Percentiles rank a stretch among this genome's conserved stretches.
phyloP scores from a whole-genome alignment of 345 rosid genomes.

The Dipteronia sinensis region DNA sequence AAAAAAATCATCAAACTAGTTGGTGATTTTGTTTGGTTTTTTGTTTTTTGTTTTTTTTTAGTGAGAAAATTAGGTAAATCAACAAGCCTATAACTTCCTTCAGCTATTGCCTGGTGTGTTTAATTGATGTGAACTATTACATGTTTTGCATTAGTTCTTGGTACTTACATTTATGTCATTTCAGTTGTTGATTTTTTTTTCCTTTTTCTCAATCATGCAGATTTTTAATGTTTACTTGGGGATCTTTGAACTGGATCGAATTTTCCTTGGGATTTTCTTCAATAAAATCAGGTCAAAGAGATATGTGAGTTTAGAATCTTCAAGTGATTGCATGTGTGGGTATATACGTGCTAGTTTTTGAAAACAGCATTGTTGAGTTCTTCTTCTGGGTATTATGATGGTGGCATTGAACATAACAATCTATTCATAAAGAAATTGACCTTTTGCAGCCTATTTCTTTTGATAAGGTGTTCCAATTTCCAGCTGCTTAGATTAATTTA shows the following conservation, averaged over 20 bases:
- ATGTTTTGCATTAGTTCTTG: no score
- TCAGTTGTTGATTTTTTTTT: no score
- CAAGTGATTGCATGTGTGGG: not conserved
- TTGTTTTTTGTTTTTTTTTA: no score
- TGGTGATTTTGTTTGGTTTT: no score
- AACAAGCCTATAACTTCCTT: no score
- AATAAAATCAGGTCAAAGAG: not conserved
- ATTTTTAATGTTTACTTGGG: constrained; percentile 3
- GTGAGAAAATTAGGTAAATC: no score
- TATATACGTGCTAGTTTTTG: constrained; percentile 24
- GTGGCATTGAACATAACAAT: not conserved
- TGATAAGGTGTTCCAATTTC: constrained; percentile 73
- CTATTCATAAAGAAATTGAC: no score
- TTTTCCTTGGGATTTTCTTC: not conserved
- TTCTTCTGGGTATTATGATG: constrained; percentile 29
- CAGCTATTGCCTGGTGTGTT: no score
- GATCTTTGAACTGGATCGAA: not conserved
- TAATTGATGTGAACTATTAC: no score
- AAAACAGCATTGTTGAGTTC: constrained; percentile 46
- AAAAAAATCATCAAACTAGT: no score
- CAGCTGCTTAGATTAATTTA: constrained; percentile 65
- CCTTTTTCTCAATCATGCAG: not conserved
- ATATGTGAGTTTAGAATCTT: not conserved
- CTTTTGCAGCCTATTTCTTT: constrained; percentile 77
- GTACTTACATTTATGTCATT: not conserved